Percentiles rank a stretch among this genome's conserved stretches.
Conservation (phyloP, 148 eudicot species). For the Cornus kousa region DNA sequence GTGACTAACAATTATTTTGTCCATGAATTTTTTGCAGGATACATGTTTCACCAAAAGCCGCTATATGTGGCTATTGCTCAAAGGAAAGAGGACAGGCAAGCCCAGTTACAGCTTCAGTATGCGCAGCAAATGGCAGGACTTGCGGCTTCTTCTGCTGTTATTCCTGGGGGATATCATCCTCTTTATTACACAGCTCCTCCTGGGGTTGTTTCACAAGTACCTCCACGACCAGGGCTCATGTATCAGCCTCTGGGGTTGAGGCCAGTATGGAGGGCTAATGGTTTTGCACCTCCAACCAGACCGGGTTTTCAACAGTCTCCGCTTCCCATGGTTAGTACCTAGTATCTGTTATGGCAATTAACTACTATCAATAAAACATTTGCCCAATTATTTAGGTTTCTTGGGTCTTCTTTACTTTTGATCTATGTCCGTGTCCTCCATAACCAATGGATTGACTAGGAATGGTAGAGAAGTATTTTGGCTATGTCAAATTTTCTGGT, state of each 20-base stretch:
- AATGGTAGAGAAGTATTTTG: too few relatives aligned
- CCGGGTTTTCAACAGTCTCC: slow-evolving; percentile 47
- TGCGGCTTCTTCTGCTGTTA: slow-evolving; percentile 40
- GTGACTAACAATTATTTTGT: background rate
- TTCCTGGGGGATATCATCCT: slow-evolving; percentile 56
- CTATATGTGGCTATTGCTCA: slow-evolving; percentile 82
- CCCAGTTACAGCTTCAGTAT: slow-evolving; percentile 51
- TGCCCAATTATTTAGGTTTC: background rate
- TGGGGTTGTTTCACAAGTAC: slow-evolving; percentile 43
- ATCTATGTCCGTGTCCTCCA: background rate
- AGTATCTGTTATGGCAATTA: background rate
- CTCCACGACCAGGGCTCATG: slow-evolving; percentile 48
- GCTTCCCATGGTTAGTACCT: slow-evolving; percentile 40
- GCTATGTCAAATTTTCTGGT: too few relatives aligned
- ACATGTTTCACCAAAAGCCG: slow-evolving; percentile 58
- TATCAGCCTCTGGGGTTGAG: slow-evolving; percentile 55
- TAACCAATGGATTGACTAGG: too few relatives aligned
- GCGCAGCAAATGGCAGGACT: slow-evolving; percentile 56
- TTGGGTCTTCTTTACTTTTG: background rate
- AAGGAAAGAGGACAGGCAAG: slow-evolving; percentile 77
- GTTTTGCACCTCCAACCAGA: slow-evolving; percentile 37
- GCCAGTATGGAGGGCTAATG: slow-evolving; percentile 60
- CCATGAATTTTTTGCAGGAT: slow-evolving; percentile 33
- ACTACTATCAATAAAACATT: background rate
- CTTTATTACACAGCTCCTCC: slow-evolving; percentile 51